Conservation (phyloP, 768 basidiomycete genomes). For the Clavulina sp. region DNA sequence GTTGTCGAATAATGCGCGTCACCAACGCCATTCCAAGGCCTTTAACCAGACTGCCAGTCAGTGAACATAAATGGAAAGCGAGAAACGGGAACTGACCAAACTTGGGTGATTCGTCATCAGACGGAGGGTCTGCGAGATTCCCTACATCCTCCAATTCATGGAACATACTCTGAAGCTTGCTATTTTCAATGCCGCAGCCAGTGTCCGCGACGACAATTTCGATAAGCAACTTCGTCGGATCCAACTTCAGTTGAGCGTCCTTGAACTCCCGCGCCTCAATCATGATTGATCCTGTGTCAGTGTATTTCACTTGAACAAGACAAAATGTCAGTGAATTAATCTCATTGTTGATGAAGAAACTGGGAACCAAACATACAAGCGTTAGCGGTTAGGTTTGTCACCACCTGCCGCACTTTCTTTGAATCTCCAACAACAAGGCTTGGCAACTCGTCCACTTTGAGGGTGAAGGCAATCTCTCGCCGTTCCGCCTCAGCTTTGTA, state of each 20-base stretch:
- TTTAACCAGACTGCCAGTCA: constrained; percentile 13
- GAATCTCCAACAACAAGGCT: constrained; percentile 48
- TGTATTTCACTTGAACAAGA: constrained; percentile 59
- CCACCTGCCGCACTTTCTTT: constrained; percentile 55
- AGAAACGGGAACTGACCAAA: constrained; percentile 39
- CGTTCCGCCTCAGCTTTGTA: constrained; percentile 46
- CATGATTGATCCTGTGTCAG: constrained; percentile 38
- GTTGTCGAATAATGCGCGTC: constrained; percentile 59
- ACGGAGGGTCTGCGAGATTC: constrained; percentile 44
- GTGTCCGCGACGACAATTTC: constrained; percentile 59
- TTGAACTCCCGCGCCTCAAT: constrained; percentile 36
- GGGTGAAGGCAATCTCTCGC: constrained; percentile 37
- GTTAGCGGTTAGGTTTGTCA: constrained; percentile 64
- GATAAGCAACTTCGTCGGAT: constrained; percentile 33
- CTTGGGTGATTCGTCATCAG: constrained; percentile 56
- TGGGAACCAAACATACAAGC: constrained; percentile 31
- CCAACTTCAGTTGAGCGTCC: constrained; percentile 34
- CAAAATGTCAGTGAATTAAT: neutral
- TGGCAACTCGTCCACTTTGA: constrained; percentile 39
- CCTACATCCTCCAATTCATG: constrained; percentile 67
- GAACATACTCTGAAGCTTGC: constrained; percentile 59
- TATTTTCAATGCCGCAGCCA: constrained; percentile 47
- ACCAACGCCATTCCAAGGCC: constrained; percentile 69
- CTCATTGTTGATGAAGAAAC: neutral
- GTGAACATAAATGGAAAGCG: too few species aligned